Percentiles rank a stretch among this genome's conserved stretches.
Evolutionary conservation across 495 filamentous ascomycete genomes (phyloP).

Genomic region (Cercophora sp.): DNA sequence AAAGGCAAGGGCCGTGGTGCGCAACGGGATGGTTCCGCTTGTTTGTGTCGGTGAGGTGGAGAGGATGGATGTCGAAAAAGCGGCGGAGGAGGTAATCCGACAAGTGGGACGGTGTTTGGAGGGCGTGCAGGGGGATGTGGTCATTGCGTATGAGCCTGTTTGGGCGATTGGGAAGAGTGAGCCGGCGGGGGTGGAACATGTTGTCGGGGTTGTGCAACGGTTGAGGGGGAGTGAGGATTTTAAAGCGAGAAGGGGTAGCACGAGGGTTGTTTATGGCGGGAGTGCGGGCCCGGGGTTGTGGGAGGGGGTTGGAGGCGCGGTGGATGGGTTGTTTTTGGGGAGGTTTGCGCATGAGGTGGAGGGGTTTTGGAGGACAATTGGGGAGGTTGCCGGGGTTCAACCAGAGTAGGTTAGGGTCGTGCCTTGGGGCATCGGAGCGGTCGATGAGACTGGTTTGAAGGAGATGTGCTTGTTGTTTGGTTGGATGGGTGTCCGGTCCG

Average conservation of each 20-base stretch:
- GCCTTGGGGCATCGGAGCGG: no score
- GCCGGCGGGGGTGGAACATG: slow-evolving; percentile 70
- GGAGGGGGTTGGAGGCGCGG: slow-evolving; percentile 56
- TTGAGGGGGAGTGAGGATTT: slow-evolving; percentile 49
- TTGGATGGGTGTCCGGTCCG: no score
- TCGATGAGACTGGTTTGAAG: no score
- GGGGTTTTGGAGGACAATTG: slow-evolving; percentile 62
- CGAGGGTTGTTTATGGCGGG: slow-evolving; percentile 73
- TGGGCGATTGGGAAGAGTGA: slow-evolving; percentile 78
- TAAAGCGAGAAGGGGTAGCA: slow-evolving; percentile 42
- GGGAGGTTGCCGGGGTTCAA: slow-evolving; percentile 52
- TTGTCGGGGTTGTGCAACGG: slow-evolving; percentile 59
- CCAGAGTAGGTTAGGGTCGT: no score
- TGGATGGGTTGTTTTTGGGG: slow-evolving; percentile 81
- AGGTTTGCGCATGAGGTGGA: slow-evolving; percentile 73
- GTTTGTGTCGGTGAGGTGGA: slow-evolving; percentile 72
- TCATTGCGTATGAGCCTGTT: slow-evolving; percentile 84
- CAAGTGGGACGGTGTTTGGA: slow-evolving; percentile 61
- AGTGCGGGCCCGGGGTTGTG: slow-evolving; percentile 76
- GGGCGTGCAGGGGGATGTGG: slow-evolving; percentile 61
- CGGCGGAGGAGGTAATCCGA: slow-evolving; percentile 58
- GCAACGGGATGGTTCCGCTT: slow-evolving; percentile 69
- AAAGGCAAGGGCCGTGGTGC: slow-evolving; percentile 63
- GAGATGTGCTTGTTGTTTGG: no score
- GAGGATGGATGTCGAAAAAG: slow-evolving; percentile 41